Evolutionary conservation across 768 basidiomycete genomes (phyloP).

Genomic region (Leccinum uliginosum): DNA sequence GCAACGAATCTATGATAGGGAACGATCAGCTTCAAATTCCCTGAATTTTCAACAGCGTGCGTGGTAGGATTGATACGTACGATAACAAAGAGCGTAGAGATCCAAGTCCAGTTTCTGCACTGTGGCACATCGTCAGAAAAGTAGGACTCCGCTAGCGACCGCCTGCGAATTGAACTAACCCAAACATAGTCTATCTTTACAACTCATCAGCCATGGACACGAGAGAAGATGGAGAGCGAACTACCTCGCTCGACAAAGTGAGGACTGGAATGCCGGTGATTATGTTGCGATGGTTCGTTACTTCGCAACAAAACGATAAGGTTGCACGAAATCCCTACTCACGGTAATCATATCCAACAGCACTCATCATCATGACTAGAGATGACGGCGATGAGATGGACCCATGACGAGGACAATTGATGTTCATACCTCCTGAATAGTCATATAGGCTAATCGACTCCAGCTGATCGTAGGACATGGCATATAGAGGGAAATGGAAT

Average conservation of each 20-base stretch:
- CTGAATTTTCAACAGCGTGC: not conserved
- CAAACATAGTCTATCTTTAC: slow-evolving; percentile 13
- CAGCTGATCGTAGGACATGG: slow-evolving; percentile 6
- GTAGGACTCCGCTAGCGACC: accelerated
- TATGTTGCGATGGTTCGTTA: not conserved
- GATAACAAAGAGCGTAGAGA: slow-evolving; percentile 14
- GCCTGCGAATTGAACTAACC: not conserved
- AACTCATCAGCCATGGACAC: not conserved
- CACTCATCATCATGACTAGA: not conserved
- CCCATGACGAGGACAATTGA: not conserved
- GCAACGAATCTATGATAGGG: slow-evolving; percentile 16
- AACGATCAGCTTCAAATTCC: not conserved
- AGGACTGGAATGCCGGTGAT: slow-evolving; percentile 3
- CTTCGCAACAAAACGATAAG: not conserved
- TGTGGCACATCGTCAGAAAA: not conserved
- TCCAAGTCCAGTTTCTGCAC: slow-evolving; percentile 11
- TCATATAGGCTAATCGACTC: not conserved
- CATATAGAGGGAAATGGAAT: not conserved
- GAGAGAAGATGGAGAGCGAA: not conserved
- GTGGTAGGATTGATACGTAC: not conserved
- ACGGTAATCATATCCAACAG: slow-evolving; percentile 9
- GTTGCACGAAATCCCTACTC: not conserved
- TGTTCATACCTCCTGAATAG: not conserved
- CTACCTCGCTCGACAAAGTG: slow-evolving; percentile 13
- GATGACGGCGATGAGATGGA: not conserved